phyloP scores from a whole-genome alignment of 371 early-diverging fungal genomes.

The Synchytrium microbalum region DNA sequence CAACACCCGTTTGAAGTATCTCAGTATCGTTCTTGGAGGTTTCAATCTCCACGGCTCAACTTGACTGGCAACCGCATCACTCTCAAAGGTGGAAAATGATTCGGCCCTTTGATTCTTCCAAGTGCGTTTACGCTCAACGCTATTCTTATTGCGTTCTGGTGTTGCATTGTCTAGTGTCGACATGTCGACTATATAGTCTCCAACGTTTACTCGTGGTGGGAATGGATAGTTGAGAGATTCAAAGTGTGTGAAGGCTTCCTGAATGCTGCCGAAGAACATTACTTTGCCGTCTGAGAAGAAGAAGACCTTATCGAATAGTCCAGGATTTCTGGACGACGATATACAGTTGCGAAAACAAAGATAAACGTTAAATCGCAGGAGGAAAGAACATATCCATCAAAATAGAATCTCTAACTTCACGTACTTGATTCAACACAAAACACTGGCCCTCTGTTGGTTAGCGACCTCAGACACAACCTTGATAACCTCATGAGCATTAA shows the following conservation, averaged over 20 bases:
- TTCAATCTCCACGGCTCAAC: too few relatives aligned
- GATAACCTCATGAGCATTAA: conserved; percentile 30
- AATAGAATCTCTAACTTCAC: not conserved
- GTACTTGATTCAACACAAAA: not conserved
- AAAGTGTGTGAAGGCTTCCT: conserved; percentile 16
- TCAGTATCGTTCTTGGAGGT: too few relatives aligned
- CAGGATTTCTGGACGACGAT: conserved; percentile 62
- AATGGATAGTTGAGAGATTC: conserved; percentile 35
- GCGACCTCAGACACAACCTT: too few relatives aligned
- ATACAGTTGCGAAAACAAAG: conserved; percentile 84
- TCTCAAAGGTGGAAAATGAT: too few relatives aligned
- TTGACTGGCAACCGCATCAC: too few relatives aligned
- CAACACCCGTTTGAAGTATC: too few relatives aligned
- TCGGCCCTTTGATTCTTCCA: too few relatives aligned
- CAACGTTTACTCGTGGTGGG: conserved; percentile 8
- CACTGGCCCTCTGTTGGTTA: too few relatives aligned
- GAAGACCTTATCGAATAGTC: conserved; percentile 53
- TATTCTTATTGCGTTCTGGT: conserved; percentile 1
- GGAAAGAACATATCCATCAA: not conserved
- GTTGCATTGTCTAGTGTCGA: conserved; percentile 8
- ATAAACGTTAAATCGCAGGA: conserved; percentile 43
- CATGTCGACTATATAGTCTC: conserved; percentile 11
- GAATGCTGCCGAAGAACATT: conserved; percentile 38
- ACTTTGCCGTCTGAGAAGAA: conserved; percentile 47
- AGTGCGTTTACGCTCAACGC: too few relatives aligned